Conservation (phyloP, 2,329 filamentous ascomycete genomes). For the Aspergillus candidus region DNA sequence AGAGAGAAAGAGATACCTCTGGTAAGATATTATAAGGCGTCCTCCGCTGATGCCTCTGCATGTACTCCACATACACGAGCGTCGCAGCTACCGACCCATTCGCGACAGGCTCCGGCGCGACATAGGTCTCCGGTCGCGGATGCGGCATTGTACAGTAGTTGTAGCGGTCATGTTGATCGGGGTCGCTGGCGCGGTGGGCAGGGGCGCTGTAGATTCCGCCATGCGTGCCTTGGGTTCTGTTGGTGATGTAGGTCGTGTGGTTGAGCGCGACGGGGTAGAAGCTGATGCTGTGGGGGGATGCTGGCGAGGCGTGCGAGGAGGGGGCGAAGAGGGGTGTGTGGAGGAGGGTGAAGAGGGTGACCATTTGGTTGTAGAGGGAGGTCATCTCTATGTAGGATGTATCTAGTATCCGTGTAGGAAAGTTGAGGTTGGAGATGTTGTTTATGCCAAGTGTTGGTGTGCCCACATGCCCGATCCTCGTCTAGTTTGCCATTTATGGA, state of each 20-base stretch:
- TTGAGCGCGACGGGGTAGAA: conserved; percentile 36
- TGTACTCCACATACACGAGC: conserved; percentile 35
- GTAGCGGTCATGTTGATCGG: conserved; percentile 27
- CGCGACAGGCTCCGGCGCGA: conserved; percentile 23
- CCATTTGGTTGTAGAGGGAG: too few relatives aligned
- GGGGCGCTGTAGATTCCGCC: conserved; percentile 32
- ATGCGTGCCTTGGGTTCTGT: conserved; percentile 31
- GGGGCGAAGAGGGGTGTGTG: too few relatives aligned
- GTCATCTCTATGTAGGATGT: too few relatives aligned
- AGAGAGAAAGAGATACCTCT: conserved; percentile 20
- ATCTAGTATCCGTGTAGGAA: too few relatives aligned
- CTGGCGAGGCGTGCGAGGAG: too few relatives aligned
- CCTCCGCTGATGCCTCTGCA: conserved; percentile 36
- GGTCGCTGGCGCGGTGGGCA: conserved; percentile 11
- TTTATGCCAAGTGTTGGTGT: too few relatives aligned
- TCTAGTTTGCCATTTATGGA: too few relatives aligned
- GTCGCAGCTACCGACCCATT: conserved; percentile 23
- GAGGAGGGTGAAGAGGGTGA: too few relatives aligned
- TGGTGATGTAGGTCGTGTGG: conserved; percentile 32
- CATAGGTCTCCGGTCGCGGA: conserved; percentile 29
- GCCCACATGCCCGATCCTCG: too few relatives aligned
- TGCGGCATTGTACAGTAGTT: conserved; percentile 39
- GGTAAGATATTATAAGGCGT: conserved; percentile 37
- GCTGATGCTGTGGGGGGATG: not conserved
- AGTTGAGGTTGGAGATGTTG: too few relatives aligned